phyloP scores from a whole-genome alignment of 352 stramenopile species.

The Vaucheria bursata region DNA sequence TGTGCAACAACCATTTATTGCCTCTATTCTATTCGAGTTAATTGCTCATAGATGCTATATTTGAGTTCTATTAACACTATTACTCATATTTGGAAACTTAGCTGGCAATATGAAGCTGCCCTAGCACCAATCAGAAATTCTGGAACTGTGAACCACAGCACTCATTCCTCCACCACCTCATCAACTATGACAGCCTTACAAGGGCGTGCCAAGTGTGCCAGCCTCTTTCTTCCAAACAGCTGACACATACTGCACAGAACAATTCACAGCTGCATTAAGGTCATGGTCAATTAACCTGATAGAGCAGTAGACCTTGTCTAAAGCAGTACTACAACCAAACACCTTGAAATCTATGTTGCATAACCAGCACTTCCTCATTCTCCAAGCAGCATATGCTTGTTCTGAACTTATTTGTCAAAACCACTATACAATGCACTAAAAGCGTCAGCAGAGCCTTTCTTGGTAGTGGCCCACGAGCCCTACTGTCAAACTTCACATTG shows the following conservation, averaged over 20 bases:
- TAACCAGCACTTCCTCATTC: background rate
- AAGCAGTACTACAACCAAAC: background rate
- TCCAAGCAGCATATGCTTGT: background rate
- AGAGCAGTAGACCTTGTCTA: background rate
- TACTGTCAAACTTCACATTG: background rate
- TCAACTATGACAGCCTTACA: background rate
- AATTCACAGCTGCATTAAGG: background rate
- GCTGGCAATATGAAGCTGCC: too few relatives aligned
- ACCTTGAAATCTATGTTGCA: background rate
- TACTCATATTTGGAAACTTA: too few relatives aligned
- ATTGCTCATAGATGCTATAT: too few relatives aligned
- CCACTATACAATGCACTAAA: background rate
- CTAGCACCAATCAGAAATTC: too few relatives aligned
- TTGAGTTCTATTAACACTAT: too few relatives aligned
- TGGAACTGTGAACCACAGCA: too few relatives aligned
- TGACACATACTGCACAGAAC: background rate
- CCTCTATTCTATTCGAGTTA: too few relatives aligned
- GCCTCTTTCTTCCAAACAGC: background rate
- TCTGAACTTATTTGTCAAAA: background rate
- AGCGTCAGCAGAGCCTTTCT: background rate
- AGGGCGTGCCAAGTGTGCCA: background rate
- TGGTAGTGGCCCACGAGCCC: background rate
- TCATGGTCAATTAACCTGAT: background rate
- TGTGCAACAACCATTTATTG: too few relatives aligned
- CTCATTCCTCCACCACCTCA: too few relatives aligned